A percentile compares a stretch with the other conserved stretches of the same genome.
Conservation (phyloP, 2,329 filamentous ascomycete genomes). For the Pestalotiopsis sp. region DNA sequence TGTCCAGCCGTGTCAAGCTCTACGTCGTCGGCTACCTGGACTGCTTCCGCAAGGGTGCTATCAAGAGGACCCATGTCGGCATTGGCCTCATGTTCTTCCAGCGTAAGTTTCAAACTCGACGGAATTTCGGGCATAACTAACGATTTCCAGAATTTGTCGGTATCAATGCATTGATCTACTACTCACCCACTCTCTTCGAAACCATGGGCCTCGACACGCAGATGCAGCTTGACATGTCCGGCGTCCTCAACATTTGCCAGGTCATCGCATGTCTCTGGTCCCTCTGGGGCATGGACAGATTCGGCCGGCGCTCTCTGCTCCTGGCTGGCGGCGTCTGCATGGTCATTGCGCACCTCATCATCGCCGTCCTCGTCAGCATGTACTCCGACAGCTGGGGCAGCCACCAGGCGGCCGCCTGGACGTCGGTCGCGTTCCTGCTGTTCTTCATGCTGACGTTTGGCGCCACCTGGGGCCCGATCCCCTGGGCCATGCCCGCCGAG, state of each 20-base stretch:
- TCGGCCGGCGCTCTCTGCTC: slow-evolving; percentile 45
- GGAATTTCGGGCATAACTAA: slow-evolving; percentile 1
- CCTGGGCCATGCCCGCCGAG: neutral
- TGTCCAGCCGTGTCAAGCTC: slow-evolving; percentile 47
- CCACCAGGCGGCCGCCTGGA: slow-evolving; percentile 55
- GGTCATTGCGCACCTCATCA: slow-evolving; percentile 51
- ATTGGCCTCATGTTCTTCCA: neutral
- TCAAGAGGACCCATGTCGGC: neutral
- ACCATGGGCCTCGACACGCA: slow-evolving; percentile 36
- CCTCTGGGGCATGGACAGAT: slow-evolving; percentile 46
- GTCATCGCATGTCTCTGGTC: slow-evolving; percentile 50
- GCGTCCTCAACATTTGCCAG: slow-evolving; percentile 43
- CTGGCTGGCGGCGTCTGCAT: slow-evolving; percentile 52
- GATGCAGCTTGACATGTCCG: slow-evolving; percentile 42
- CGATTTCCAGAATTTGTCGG: slow-evolving; percentile 45
- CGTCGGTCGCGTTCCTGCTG: slow-evolving; percentile 44
- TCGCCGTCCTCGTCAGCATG: slow-evolving; percentile 52
- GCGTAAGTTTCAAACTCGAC: neutral
- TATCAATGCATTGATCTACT: slow-evolving; percentile 50
- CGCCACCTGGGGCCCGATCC: slow-evolving; percentile 14
- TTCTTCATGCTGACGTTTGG: slow-evolving; percentile 34
- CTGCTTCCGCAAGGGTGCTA: slow-evolving; percentile 34
- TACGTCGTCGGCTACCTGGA: neutral
- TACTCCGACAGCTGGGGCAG: slow-evolving; percentile 49
- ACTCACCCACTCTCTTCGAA: slow-evolving; percentile 45